Percentiles rank a stretch among this genome's conserved stretches.
Evolutionary conservation across 106 monocot species (phyloP).

Genomic region (Hemerocallis citrina): DNA sequence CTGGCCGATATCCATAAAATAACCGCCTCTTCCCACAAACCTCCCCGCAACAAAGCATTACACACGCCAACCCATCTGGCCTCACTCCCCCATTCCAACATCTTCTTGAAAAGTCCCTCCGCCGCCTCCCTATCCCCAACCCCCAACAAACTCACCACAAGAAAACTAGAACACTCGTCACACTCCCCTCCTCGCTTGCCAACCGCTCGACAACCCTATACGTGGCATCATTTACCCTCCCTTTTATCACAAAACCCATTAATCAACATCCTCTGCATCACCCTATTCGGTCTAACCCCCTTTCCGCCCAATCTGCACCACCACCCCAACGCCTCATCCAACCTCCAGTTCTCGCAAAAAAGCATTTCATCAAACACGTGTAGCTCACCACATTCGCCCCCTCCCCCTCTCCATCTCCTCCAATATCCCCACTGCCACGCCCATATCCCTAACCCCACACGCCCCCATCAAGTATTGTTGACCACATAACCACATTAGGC

Average conservation of each 20-base stretch:
- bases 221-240: slow-evolving; percentile 21
- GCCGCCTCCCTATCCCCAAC: slow-evolving; percentile 21
- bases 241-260: slow-evolving; percentile 29
- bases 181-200: slow-evolving; percentile 10
- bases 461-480: slow-evolving; percentile 66
- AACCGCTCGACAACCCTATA: too few species aligned
- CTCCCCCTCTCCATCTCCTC: slow-evolving; percentile 45
- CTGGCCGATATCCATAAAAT: slow-evolving; percentile 33
- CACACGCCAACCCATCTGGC: slow-evolving; percentile 25
- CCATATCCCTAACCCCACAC: slow-evolving; percentile 41
- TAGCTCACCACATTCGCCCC: slow-evolving; percentile 74
- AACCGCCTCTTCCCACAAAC: slow-evolving; percentile 24
- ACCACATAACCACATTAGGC: slow-evolving; percentile 50
- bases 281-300: slow-evolving; percentile 42
- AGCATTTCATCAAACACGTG: slow-evolving; percentile 85
- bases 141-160: slow-evolving; percentile 38
- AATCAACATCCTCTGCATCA: slow-evolving; percentile 32
- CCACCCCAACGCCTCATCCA: slow-evolving; percentile 40
- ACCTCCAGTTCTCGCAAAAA: slow-evolving; percentile 31
- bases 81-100: slow-evolving; percentile 34
- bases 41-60: slow-evolving; percentile 42
- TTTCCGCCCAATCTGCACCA: slow-evolving; percentile 43
- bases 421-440: slow-evolving; percentile 34
- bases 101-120: slow-evolving; percentile 31
- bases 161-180: slow-evolving; percentile 41